Evolutionary conservation across 129 eudicot genomes (phyloP).

Genomic region (Silybum marianum): DNA sequence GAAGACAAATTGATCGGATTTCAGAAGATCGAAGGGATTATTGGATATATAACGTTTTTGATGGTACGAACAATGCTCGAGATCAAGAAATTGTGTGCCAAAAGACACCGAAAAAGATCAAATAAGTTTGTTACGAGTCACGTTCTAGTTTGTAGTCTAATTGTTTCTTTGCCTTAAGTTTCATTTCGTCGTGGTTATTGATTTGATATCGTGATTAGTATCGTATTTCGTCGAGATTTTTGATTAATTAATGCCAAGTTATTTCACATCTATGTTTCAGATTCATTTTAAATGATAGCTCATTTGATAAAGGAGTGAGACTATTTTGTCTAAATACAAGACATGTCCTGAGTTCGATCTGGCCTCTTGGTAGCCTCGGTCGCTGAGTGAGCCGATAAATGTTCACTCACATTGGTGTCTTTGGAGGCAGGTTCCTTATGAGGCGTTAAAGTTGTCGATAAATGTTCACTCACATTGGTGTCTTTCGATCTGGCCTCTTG

Average conservation of each 20-base stretch:
- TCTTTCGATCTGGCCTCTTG: no score
- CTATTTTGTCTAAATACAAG: no score
- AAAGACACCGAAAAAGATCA: neutral
- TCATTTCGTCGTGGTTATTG: neutral
- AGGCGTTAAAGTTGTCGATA: no score
- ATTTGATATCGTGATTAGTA: constrained; percentile 5
- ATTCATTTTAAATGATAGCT: neutral
- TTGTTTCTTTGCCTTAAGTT: constrained; percentile 4
- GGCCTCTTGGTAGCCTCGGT: no score
- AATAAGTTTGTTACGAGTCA: constrained; percentile 26
- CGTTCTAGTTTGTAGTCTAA: constrained; percentile 21
- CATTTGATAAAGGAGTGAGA: no score
- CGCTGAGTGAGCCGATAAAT: no score
- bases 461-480: no score
- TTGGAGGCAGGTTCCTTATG: no score
- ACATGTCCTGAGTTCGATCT: no score
- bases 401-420: no score
- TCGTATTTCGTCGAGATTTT: constrained; percentile 13
- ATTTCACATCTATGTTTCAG: neutral
- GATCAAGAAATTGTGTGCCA: constrained; percentile 26
- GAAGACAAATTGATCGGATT: constrained; percentile 35
- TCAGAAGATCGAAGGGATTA: neutral
- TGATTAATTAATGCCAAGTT: neutral
- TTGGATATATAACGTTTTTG: neutral
- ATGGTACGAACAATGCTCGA: constrained; percentile 6